Evolutionary conservation across 768 basidiomycete genomes (phyloP).

Genomic region (Auricularia cornea): DNA sequence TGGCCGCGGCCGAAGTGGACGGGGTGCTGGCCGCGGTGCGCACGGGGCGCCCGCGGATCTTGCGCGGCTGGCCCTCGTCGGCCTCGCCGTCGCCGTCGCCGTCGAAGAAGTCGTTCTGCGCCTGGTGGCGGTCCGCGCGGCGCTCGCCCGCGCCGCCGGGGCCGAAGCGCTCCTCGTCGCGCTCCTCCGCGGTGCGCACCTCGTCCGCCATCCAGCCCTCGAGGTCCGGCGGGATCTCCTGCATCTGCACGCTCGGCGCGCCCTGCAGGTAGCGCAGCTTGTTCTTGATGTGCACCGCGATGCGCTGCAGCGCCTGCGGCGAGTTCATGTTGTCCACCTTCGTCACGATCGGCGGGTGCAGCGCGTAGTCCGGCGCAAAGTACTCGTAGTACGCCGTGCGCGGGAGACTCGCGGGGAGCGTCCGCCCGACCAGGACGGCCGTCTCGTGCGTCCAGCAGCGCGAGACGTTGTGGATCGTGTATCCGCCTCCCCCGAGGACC

Average conservation of each 20-base stretch:
- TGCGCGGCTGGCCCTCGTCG: slow-evolving; percentile 16
- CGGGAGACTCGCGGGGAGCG: slow-evolving; percentile 81
- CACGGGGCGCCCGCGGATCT: slow-evolving; percentile 4
- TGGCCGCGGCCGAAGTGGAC: not conserved
- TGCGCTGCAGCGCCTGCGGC: slow-evolving; percentile 70
- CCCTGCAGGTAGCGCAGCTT: slow-evolving; percentile 89
- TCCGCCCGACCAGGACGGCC: slow-evolving; percentile 75
- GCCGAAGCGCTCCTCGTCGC: slow-evolving; percentile 53
- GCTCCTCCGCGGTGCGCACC: slow-evolving; percentile 57
- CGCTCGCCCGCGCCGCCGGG: slow-evolving; percentile 48
- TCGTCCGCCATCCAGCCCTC: slow-evolving; percentile 70
- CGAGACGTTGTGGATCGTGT: slow-evolving; percentile 93
- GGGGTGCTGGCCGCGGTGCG: slow-evolving; percentile 1
- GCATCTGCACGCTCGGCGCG: slow-evolving; percentile 94
- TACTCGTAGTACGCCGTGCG: slow-evolving; percentile 85
- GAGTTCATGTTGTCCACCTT: slow-evolving; percentile 93
- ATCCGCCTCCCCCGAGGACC: slow-evolving; percentile 91
- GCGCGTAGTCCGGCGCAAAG: slow-evolving; percentile 86
- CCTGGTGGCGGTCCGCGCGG: slow-evolving; percentile 42
- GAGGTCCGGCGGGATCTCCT: slow-evolving; percentile 90
- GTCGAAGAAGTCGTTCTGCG: slow-evolving; percentile 66
- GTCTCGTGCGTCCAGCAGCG: slow-evolving; percentile 99
- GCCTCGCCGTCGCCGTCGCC: slow-evolving; percentile 61
- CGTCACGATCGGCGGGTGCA: slow-evolving; percentile 87
- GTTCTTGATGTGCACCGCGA: slow-evolving; percentile 76